Conservation (phyloP, 1,139 yeast species). For the Scheffersomyces segobiensis region DNA sequence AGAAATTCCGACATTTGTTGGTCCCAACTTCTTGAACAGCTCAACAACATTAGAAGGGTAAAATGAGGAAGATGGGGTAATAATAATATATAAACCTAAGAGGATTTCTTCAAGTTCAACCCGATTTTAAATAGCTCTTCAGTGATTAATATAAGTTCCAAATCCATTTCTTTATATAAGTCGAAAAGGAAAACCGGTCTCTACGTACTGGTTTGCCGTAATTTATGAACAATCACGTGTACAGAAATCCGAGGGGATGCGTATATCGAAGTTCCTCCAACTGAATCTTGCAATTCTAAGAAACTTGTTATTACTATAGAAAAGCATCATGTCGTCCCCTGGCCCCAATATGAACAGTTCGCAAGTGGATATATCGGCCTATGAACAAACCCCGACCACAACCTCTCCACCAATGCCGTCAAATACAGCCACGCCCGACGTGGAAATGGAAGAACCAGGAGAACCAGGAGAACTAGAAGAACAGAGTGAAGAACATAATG, state of each 20-base stretch:
- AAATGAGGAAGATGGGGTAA: no score
- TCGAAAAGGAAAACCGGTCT: no score
- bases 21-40: no score
- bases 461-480: not conserved
- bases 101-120: no score
- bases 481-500: no score
- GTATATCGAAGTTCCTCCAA: not conserved
- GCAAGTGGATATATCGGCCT: not conserved
- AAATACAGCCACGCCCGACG: slow-evolving; percentile 8
- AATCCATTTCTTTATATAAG: no score
- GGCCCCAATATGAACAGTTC: slow-evolving; percentile 1
- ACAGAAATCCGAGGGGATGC: not conserved
- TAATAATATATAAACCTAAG: no score
- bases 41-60: no score
- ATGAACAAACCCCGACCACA: slow-evolving; percentile 8
- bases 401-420: slow-evolving; percentile 7
- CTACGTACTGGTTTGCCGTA: no score
- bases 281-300: not conserved
- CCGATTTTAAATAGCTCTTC: no score
- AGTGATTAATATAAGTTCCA: no score
- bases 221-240: not conserved
- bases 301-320: not conserved
- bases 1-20: no score
- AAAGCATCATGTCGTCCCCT: slow-evolving; percentile 7
- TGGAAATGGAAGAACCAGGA: slow-evolving; percentile 2